Evolutionary conservation across 345 rosid species (phyloP).

Genomic region (Limnanthes douglasii): DNA sequence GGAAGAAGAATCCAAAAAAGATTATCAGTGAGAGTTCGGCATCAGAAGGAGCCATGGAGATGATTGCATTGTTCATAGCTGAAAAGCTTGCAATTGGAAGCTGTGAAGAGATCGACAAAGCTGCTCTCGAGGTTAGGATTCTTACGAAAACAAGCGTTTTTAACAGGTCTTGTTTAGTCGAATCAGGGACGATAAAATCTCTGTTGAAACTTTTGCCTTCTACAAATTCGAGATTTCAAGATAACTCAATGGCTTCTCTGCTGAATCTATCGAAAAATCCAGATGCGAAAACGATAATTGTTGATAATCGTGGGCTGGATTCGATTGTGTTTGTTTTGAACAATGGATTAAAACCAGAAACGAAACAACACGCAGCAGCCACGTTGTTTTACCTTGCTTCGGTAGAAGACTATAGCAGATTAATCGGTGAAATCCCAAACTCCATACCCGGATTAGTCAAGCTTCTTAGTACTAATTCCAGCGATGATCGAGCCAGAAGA

Average conservation of each 20-base stretch:
- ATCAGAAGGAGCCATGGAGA: slow-evolving; percentile 36
- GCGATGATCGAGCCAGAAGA: slow-evolving; percentile 29
- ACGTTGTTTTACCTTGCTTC: slow-evolving; percentile 54
- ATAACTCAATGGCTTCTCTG: slow-evolving; percentile 52
- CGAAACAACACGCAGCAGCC: slow-evolving; percentile 63
- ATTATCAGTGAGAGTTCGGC: slow-evolving; percentile 31
- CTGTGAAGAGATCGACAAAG: slow-evolving; percentile 23
- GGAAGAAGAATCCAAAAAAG: slow-evolving; percentile 9
- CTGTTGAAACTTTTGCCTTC: slow-evolving; percentile 28
- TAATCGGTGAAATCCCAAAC: slow-evolving; percentile 45
- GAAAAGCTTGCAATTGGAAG: slow-evolving; percentile 24
- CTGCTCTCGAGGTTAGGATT: slow-evolving; percentile 49
- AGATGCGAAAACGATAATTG: slow-evolving; percentile 29
- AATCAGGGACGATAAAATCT: slow-evolving; percentile 32
- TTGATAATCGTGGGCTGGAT: slow-evolving; percentile 35
- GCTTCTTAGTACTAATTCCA: slow-evolving; percentile 23
- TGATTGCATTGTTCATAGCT: slow-evolving; percentile 32
- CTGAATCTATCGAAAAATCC: slow-evolving; percentile 58
- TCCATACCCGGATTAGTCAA: slow-evolving; percentile 43
- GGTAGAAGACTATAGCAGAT: slow-evolving; percentile 36
- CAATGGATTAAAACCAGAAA: slow-evolving; percentile 33
- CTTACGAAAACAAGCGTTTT: slow-evolving; percentile 54
- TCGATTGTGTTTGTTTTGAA: slow-evolving; percentile 28
- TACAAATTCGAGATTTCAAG: slow-evolving; percentile 26
- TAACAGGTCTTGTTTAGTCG: slow-evolving; percentile 53